Evolutionary conservation across 2,329 filamentous ascomycete species (phyloP).

Genomic region (Alternaria arbusti): DNA sequence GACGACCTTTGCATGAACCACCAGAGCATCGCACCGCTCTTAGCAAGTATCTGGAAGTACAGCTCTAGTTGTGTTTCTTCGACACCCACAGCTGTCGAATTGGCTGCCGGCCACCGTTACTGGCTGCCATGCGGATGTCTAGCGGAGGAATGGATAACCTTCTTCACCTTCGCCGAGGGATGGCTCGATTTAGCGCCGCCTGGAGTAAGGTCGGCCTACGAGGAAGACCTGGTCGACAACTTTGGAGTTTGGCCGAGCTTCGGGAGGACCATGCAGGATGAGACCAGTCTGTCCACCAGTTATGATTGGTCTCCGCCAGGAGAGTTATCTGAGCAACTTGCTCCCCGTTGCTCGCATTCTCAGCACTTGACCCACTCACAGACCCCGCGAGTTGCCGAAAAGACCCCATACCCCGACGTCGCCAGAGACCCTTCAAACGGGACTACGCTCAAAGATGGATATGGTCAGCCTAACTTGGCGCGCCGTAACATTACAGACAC

Average conservation of each 20-base stretch:
- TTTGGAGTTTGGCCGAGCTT: neutral
- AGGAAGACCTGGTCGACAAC: neutral
- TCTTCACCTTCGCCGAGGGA: neutral
- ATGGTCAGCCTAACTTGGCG: neutral
- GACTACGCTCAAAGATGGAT: neutral
- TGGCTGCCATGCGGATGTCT: neutral
- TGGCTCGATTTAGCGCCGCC: neutral
- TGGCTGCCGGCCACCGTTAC: constrained; percentile 6
- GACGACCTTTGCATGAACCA: neutral
- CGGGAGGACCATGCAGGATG: neutral
- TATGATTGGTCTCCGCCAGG: neutral
- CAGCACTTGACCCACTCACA: neutral
- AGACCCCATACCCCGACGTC: neutral
- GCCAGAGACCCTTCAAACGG: neutral
- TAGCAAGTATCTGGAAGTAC: neutral
- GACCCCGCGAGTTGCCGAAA: neutral
- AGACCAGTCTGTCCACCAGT: neutral
- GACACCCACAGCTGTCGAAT: neutral
- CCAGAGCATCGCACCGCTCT: neutral
- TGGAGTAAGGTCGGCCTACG: neutral
- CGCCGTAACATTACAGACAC: neutral
- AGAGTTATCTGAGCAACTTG: neutral
- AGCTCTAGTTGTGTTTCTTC: neutral
- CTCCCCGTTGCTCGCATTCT: neutral
- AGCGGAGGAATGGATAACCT: constrained; percentile 6